Conservation (phyloP, 139 green algal genomes). For the Closterium sp. region DNA sequence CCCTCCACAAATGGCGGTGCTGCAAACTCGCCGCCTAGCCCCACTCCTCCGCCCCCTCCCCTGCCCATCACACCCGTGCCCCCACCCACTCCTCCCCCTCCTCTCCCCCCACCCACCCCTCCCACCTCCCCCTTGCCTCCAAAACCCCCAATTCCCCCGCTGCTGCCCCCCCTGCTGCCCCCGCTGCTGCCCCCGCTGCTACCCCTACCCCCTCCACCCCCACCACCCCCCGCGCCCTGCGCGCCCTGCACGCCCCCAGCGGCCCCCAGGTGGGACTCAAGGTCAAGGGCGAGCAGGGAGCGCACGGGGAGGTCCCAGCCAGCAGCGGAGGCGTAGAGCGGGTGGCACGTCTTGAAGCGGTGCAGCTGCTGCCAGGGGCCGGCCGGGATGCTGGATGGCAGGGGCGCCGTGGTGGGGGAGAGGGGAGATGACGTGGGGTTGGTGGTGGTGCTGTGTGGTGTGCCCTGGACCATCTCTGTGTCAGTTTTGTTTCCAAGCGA, state of each 20-base stretch:
- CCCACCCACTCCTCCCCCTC: neutral
- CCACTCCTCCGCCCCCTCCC: neutral
- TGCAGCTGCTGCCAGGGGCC: neutral
- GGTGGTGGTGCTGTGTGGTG: neutral
- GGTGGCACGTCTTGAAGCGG: conserved; percentile 22
- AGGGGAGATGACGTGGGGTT: neutral
- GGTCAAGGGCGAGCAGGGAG: neutral
- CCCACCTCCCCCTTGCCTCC: neutral
- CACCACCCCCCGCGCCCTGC: no score
- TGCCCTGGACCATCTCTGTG: neutral
- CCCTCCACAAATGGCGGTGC: neutral
- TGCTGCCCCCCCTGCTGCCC: no score
- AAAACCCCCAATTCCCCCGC: neutral
- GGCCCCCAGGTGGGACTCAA: no score
- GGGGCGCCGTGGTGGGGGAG: neutral
- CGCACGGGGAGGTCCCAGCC: conserved; percentile 31
- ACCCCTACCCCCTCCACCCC: no score
- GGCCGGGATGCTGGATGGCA: neutral
- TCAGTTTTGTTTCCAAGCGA: neutral
- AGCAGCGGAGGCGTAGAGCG: conserved; percentile 6
- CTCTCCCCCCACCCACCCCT: no score
- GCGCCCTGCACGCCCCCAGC: neutral
- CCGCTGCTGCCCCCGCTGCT: no score
- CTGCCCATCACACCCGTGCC: neutral
- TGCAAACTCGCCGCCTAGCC: neutral